These are phyloP conservation scores for Plasmodium gallinaceum DNA, from an alignment of 169 alveolate genomes.

Conservation along the genomic window DNA sequence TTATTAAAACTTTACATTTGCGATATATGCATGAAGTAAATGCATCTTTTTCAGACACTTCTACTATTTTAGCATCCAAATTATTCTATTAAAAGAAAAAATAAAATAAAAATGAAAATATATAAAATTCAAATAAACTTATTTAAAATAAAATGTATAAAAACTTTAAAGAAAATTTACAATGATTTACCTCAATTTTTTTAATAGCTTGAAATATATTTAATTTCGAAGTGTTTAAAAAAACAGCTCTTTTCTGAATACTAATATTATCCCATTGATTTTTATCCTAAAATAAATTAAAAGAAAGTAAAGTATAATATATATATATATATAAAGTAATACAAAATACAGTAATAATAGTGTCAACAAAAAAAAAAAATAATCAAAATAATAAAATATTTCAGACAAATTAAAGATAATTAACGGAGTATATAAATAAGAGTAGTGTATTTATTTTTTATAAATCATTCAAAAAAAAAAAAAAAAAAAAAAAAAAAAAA, in stretches of 20 bases:
- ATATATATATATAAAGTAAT: not conserved
- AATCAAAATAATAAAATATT: not conserved
- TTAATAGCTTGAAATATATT: slow-evolving; percentile 71
- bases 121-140: not conserved
- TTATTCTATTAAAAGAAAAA: slow-evolving; percentile 31
- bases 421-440: not conserved
- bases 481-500: not conserved
- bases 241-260: slow-evolving; percentile 59
- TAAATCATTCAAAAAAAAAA: not conserved
- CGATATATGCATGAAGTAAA: slow-evolving; percentile 47
- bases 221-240: slow-evolving; percentile 35
- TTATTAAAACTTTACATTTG: slow-evolving; percentile 52
- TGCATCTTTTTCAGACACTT: slow-evolving; percentile 63
- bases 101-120: slow-evolving; percentile 13
- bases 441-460: not conserved
- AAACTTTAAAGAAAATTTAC: not conserved
- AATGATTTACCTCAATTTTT: slow-evolving; percentile 37
- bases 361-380: not conserved
- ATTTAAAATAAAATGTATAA: not conserved
- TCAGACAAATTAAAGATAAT: not conserved
- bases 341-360: not conserved
- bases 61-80: slow-evolving; percentile 46
- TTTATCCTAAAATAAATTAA: slow-evolving; percentile 44
- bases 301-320: not conserved
- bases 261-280: slow-evolving; percentile 35